phyloP scores from a whole-genome alignment of 805 yeast genomes.

The Pichia manshurica region DNA sequence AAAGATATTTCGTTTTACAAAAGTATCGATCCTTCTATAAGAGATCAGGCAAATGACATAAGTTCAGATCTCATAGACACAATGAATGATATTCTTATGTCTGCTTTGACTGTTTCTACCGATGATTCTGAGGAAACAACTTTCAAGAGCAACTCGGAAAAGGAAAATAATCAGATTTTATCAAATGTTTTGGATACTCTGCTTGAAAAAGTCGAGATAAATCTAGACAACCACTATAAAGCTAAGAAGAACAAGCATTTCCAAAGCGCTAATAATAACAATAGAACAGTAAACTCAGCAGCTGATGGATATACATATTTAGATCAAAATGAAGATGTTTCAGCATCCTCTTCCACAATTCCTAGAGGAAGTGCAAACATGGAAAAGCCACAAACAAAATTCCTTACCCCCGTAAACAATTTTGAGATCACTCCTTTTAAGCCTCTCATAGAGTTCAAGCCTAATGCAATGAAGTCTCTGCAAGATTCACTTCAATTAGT shows the following conservation, averaged over 20 bases:
- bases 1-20: slow-evolving; percentile 76
- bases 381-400: slow-evolving; percentile 63
- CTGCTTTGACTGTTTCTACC: slow-evolving; percentile 21
- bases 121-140: slow-evolving; percentile 24
- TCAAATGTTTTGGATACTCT: slow-evolving; percentile 60
- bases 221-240: slow-evolving; percentile 44
- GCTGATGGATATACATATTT: slow-evolving; percentile 39
- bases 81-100: slow-evolving; percentile 39
- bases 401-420: slow-evolving; percentile 55
- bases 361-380: slow-evolving; percentile 16
- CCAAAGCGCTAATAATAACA: not conserved
- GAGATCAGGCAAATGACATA: slow-evolving; percentile 37
- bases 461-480: slow-evolving; percentile 55
- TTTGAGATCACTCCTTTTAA: slow-evolving; percentile 65
- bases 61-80: slow-evolving; percentile 7
- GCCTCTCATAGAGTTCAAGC: slow-evolving; percentile 69
- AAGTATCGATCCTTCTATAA: slow-evolving; percentile 50
- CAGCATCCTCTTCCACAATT: not conserved
- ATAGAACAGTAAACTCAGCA: not conserved
- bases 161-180: slow-evolving; percentile 56
- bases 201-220: slow-evolving; percentile 71
- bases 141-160: slow-evolving; percentile 25
- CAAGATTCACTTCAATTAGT: slow-evolving; percentile 44
- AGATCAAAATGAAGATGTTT: slow-evolving; percentile 43
- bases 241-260: slow-evolving; percentile 14